Base-by-base conservation (phyloP, 768 basidiomycete genomes). In the Termitomyces sp. region DNA sequence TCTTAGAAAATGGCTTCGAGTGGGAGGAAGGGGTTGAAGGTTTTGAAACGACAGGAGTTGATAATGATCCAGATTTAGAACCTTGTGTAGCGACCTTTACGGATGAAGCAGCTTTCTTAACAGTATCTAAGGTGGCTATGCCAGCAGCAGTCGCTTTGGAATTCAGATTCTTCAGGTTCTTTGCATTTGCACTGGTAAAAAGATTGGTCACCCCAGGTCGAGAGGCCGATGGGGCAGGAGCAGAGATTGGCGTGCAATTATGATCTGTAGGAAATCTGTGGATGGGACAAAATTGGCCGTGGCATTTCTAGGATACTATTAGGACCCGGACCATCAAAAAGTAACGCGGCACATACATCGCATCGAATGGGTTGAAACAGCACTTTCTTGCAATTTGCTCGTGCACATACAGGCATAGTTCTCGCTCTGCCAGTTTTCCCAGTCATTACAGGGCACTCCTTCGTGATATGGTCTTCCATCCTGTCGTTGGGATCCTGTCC, bases 181-280 rank as follows among this genome's bases (percentile, higher is more conserved):
- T 76, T 22, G 77, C 76, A 53, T 74, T 69, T 2, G 76, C 74
- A 40, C 74, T 6, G 6, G 26, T 46, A 32, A 66, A 53, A 53
- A 57, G 39, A 34, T 64, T 66, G 24, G 53, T 62, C 33, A 53
- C 46, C 45, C 32, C 57, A 43, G 49, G 61, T 59, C 49, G 58
- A 9, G 60, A 49, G 9, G 57, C 59, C 24, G 65, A 58, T 1
- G 71, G 44, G 12, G 68, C 43, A 33, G 71, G 45, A 12, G 69
- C 37, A 27, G 71, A 33, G 20, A 67, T 48, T 30, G 67, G 48
- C 26, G 70, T 27, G 64, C 91, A 92, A 53, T 58, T 76, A 61
- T 95, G 92, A 62, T 89, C 86, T 42, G 76, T 75, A 9, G 91
- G 87, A 71, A 91, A 91, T 44, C 93, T 88, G 67, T 95, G 92